phyloP scores from a whole-genome alignment of 2,329 filamentous ascomycete genomes.

The Waltergamsia citrina region DNA sequence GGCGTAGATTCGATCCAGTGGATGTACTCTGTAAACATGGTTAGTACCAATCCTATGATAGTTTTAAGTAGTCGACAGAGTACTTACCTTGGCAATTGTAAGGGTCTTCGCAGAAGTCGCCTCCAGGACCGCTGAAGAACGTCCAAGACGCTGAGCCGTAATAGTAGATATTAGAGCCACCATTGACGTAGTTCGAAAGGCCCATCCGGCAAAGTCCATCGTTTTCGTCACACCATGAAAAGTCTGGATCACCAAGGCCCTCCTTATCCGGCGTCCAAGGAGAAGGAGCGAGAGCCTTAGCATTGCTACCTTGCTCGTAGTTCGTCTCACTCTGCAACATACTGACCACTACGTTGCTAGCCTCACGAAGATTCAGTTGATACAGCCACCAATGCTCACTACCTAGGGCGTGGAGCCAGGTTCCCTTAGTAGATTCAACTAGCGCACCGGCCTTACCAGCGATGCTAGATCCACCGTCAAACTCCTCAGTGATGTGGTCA shows the following conservation, averaged over 20 bases:
- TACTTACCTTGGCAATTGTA: too few species aligned
- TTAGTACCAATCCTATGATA: too few species aligned
- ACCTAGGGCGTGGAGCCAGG: constrained; percentile 36
- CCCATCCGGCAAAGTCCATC: constrained; percentile 32
- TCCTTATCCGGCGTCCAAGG: constrained; percentile 26
- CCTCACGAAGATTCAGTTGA: constrained; percentile 42
- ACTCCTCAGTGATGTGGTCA: constrained; percentile 38
- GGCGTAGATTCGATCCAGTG: too few species aligned
- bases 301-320: constrained; percentile 21
- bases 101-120: too few species aligned
- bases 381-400: constrained; percentile 50
- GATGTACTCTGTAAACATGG: too few species aligned
- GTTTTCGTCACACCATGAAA: constrained; percentile 23
- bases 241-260: constrained; percentile 31
- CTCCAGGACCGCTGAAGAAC: too few species aligned
- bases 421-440: constrained; percentile 34
- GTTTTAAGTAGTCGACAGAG: too few species aligned
- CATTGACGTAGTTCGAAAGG: constrained; percentile 28
- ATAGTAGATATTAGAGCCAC: constrained; percentile 27
- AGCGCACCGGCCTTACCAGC: constrained; percentile 38
- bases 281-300: constrained; percentile 20
- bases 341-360: constrained; percentile 38
- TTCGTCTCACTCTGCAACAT: constrained; percentile 47
- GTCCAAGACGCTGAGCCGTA: too few species aligned
- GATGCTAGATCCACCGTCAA: constrained; percentile 34